phyloP scores from a whole-genome alignment of 2,329 filamentous ascomycete species.

The Ophiostoma pallidulum region DNA sequence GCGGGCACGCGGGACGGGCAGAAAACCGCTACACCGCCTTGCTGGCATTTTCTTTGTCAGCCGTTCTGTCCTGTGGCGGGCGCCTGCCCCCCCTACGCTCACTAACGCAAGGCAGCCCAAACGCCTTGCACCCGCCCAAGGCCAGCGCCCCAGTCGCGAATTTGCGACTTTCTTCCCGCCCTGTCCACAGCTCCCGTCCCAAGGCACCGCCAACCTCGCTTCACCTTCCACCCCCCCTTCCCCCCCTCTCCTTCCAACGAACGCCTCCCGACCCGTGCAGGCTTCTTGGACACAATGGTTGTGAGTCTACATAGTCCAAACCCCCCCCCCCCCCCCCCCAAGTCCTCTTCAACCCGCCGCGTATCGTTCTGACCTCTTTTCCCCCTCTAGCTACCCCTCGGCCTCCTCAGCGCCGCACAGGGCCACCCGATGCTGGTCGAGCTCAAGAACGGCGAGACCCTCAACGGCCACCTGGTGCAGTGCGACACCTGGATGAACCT shows the following conservation, averaged over 20 bases:
- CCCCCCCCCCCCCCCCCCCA: too few species aligned
- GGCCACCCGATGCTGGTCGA: slow-evolving; percentile 97
- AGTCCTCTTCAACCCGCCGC: neutral
- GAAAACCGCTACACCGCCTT: slow-evolving; percentile 8
- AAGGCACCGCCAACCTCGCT: too few species aligned
- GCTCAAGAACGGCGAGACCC: slow-evolving; percentile 93
- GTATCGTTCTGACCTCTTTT: slow-evolving; percentile 17
- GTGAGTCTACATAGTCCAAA: too few species aligned
- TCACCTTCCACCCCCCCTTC: slow-evolving; percentile 4
- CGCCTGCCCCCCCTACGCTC: too few species aligned
- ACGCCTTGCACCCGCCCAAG: too few species aligned
- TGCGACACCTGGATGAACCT: slow-evolving; percentile 99
- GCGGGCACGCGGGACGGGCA: neutral
- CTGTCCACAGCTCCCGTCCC: too few species aligned
- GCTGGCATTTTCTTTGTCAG: neutral
- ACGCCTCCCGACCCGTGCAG: slow-evolving; percentile 5
- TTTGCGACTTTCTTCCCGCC: too few species aligned
- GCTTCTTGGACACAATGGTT: slow-evolving; percentile 13
- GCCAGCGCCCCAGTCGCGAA: too few species aligned
- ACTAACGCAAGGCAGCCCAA: too few species aligned
- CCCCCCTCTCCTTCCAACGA: slow-evolving; percentile 3
- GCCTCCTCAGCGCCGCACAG: slow-evolving; percentile 88
- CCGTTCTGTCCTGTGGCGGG: too few species aligned
- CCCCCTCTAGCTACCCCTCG: slow-evolving; percentile 51
- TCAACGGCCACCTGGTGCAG: slow-evolving; percentile 90